Conservation (phyloP, 306 rosid genomes). For the Glycine tomentella region DNA sequence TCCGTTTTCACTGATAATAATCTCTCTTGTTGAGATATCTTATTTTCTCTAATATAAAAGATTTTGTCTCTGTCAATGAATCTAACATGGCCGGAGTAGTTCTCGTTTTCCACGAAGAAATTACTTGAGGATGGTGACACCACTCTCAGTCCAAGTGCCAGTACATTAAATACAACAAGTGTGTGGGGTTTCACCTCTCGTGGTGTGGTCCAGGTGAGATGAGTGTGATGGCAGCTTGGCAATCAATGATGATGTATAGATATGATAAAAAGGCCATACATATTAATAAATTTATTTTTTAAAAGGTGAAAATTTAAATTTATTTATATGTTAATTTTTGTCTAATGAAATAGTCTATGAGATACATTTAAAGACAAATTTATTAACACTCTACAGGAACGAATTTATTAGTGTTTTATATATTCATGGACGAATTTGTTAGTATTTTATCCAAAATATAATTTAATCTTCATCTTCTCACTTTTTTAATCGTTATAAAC, state of each 20-base stretch:
- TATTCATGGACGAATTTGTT: no score
- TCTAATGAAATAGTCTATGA: no score
- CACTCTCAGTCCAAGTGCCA: constrained; percentile 31
- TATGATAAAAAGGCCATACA: constrained; percentile 15
- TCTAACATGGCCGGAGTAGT: constrained; percentile 37
- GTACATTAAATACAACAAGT: constrained; percentile 30
- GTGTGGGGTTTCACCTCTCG: constrained; percentile 37
- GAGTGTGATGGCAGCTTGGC: constrained; percentile 13
- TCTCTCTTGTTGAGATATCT: not conserved
- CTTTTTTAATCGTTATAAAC: no score
- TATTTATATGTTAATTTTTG: no score
- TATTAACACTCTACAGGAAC: no score
- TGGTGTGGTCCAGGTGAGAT: constrained; percentile 36
- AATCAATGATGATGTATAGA: constrained; percentile 9
- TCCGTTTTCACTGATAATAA: not conserved
- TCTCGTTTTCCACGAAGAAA: constrained; percentile 45
- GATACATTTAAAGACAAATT: no score
- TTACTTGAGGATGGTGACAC: constrained; percentile 45
- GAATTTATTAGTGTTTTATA: no score
- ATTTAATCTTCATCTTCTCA: no score
- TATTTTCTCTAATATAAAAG: constrained; percentile 35
- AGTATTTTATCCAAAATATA: no score
- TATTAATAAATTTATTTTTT: no score
- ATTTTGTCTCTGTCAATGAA: constrained; percentile 45
- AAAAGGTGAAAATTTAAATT: no score